These are phyloP conservation scores for Alternaria arbusti DNA, from an alignment of 2,329 filamentous ascomycete genomes.

Conservation along the genomic window DNA sequence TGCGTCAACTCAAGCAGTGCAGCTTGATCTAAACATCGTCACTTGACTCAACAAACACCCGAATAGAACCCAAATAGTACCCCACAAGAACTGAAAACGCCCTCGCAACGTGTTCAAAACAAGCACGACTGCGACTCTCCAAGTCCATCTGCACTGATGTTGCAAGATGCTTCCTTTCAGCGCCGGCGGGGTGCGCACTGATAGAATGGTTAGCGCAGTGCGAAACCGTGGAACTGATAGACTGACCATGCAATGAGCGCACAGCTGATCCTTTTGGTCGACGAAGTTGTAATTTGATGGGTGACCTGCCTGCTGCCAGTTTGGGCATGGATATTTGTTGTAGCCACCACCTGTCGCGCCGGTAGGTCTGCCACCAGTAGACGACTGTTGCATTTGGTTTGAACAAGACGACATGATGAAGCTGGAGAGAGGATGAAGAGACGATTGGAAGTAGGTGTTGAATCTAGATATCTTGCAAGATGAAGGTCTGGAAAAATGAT, in stretches of 20 bases:
- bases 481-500: background rate
- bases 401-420: constrained; percentile 23
- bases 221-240: constrained; percentile 15
- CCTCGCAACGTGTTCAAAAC: background rate
- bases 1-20: background rate
- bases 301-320: constrained; percentile 28
- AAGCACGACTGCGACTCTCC: background rate
- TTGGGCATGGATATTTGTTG: constrained; percentile 26
- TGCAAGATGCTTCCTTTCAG: constrained; percentile 5
- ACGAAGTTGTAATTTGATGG: constrained; percentile 27
- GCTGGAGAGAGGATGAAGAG: background rate
- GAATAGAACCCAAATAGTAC: background rate
- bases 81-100: background rate
- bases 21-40: background rate
- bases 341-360: constrained; percentile 33
- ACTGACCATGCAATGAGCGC: constrained; percentile 34
- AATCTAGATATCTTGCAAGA: background rate
- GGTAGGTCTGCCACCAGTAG: constrained; percentile 28
- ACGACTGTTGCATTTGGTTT: constrained; percentile 15
- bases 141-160: background rate
- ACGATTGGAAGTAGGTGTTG: background rate
- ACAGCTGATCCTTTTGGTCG: constrained; percentile 24
- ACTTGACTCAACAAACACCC: background rate
- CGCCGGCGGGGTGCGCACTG: constrained; percentile 31
- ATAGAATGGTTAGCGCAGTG: constrained; percentile 21